Conservation (phyloP, 2,329 filamentous ascomycete genomes). For the Botrytis byssoidea region DNA sequence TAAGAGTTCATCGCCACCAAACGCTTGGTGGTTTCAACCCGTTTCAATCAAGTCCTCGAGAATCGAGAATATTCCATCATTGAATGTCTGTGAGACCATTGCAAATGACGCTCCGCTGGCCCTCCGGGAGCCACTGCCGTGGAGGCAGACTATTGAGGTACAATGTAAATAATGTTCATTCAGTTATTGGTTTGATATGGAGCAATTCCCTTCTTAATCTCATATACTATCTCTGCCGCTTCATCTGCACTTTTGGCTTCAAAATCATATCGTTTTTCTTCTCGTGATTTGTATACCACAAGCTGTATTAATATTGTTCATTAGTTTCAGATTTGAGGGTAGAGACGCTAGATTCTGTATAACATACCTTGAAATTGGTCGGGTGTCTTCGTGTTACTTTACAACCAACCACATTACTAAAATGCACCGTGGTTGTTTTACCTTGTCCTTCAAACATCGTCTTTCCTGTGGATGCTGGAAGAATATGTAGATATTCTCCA, state of each 20-base stretch:
- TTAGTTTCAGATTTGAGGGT: not conserved
- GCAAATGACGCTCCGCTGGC: not conserved
- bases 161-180: not conserved
- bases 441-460: conserved; percentile 59
- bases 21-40: not conserved
- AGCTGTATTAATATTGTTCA: conserved; percentile 44
- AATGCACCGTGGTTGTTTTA: conserved; percentile 79
- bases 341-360: not conserved
- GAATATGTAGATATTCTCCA: conserved; percentile 83
- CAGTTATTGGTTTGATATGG: conserved; percentile 48
- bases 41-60: not conserved
- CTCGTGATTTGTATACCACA: conserved; percentile 71
- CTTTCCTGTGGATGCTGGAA: conserved; percentile 68
- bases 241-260: conserved; percentile 71
- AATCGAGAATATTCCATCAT: not conserved
- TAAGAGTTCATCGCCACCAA: not conserved
- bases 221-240: conserved; percentile 74
- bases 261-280: conserved; percentile 82
- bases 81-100: not conserved
- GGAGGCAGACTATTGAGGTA: not conserved
- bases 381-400: conserved; percentile 79
- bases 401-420: conserved; percentile 77
- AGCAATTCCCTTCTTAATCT: conserved; percentile 73
- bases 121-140: not conserved
- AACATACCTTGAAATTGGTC: conserved; percentile 70